Conservation (phyloP, 352 stramenopile genomes). For the Phytophthora hybrid region DNA sequence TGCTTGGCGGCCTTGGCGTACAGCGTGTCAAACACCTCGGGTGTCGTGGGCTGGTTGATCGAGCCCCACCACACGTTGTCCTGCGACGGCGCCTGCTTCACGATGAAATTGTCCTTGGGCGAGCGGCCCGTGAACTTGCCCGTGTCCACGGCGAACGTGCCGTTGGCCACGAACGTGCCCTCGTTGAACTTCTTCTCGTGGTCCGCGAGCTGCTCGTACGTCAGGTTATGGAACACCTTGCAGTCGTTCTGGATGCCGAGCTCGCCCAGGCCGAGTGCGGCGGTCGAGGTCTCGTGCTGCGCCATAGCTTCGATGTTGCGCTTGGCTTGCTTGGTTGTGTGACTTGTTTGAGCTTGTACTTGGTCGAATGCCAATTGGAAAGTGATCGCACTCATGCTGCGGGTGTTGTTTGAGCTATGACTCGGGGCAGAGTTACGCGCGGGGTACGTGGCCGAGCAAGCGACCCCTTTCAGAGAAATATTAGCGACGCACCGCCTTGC, state of each 20-base stretch:
- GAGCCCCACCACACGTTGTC: no score
- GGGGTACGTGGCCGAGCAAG: conserved; percentile 3
- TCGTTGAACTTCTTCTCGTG: conserved; percentile 97
- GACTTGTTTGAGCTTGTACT: conserved; percentile 1
- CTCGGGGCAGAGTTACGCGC: neutral
- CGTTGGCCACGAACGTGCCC: conserved; percentile 85
- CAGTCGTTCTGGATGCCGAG: conserved; percentile 35
- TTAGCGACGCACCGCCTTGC: neutral
- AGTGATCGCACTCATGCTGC: neutral
- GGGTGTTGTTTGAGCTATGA: no score
- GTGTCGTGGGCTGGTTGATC: no score
- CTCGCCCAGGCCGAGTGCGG: conserved; percentile 71
- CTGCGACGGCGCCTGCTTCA: no score
- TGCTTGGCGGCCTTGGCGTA: no score
- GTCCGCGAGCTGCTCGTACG: conserved; percentile 95
- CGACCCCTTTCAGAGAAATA: neutral
- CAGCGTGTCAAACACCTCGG: no score
- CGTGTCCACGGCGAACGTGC: no score
- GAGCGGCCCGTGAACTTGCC: no score
- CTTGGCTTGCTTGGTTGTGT: neutral
- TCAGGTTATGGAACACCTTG: conserved; percentile 97
- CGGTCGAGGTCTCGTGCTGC: conserved; percentile 72
- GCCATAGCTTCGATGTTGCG: conserved; percentile 32
- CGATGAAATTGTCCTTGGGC: no score
- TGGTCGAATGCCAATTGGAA: conserved; percentile 5